phyloP scores from a whole-genome alignment of 202 grass and related monocot species.

The Miscanthus sacchariflorus region DNA sequence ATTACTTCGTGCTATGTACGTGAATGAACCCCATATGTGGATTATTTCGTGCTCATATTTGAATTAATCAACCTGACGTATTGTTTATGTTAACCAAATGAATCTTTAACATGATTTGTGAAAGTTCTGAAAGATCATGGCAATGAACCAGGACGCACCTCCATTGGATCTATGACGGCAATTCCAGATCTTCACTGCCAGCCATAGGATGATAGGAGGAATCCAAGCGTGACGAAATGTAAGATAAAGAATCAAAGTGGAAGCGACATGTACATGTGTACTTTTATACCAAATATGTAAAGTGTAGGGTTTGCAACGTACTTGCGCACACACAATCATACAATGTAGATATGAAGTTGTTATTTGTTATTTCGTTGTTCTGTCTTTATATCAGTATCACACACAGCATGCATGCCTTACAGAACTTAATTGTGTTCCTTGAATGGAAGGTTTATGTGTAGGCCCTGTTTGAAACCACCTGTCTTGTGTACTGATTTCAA shows the following conservation, averaged over 20 bases:
- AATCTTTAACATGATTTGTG: background rate
- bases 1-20: background rate
- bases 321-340: background rate
- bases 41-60: conserved; percentile 25
- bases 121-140: conserved; percentile 9
- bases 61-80: background rate
- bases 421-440: background rate
- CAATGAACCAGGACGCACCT: conserved; percentile 53
- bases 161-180: conserved; percentile 43
- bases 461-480: no score
- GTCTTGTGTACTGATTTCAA: no score
- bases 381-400: background rate
- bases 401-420: background rate
- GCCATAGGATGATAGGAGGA: background rate
- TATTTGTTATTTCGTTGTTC: background rate
- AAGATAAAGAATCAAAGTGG: background rate
- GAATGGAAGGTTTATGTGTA: background rate
- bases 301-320: background rate
- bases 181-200: background rate
- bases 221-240: background rate
- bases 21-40: background rate
- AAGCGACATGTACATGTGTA: conserved; percentile 39
- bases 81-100: conserved; percentile 11
- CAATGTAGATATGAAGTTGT: conserved; percentile 33
- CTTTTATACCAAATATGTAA: conserved; percentile 1